These are phyloP conservation scores for Suillus variegatus DNA, from an alignment of 768 basidiomycete genomes.

Conservation along the genomic window DNA sequence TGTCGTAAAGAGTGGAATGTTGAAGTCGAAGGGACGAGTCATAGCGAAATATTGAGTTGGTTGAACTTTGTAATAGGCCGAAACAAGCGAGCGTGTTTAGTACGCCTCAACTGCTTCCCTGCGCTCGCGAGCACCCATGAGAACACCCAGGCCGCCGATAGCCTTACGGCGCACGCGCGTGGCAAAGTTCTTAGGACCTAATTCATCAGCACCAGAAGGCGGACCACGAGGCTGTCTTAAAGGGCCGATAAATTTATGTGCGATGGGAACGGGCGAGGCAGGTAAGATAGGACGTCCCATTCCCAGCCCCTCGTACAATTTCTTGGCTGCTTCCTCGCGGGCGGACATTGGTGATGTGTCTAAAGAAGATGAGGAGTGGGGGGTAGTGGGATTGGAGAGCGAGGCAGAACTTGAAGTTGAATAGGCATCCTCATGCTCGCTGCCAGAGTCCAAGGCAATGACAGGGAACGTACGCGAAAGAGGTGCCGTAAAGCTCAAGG, in stretches of 20 bases:
- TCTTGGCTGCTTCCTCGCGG: slow-evolving; percentile 86
- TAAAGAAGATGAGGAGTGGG: slow-evolving; percentile 64
- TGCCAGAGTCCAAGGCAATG: slow-evolving; percentile 57
- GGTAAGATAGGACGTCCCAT: slow-evolving; percentile 66
- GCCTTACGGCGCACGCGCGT: slow-evolving; percentile 83
- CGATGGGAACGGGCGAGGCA: slow-evolving; percentile 21
- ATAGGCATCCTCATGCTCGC: slow-evolving; percentile 54
- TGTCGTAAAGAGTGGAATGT: slow-evolving; percentile 20
- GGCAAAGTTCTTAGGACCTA: slow-evolving; percentile 88
- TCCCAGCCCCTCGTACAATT: slow-evolving; percentile 87
- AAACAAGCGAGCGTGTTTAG: slow-evolving; percentile 35
- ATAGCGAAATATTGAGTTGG: slow-evolving; percentile 12
- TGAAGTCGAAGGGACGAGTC: slow-evolving; percentile 17
- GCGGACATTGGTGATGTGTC: slow-evolving; percentile 65
- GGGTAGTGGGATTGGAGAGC: slow-evolving; percentile 75
- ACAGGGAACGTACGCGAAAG: slow-evolving; percentile 47
- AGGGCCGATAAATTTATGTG: slow-evolving; percentile 46
- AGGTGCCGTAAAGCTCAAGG: slow-evolving; percentile 59
- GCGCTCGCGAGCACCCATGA: slow-evolving; percentile 82
- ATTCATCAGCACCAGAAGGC: slow-evolving; percentile 83
- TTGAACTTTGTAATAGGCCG: slow-evolving; percentile 1
- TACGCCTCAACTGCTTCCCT: slow-evolving; percentile 73
- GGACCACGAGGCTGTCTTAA: slow-evolving; percentile 87
- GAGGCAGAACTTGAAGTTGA: slow-evolving; percentile 63
- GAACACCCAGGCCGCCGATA: slow-evolving; percentile 74